Evolutionary conservation across 1,139 yeast genomes (phyloP).

Genomic region (Taphrina communis): DNA sequence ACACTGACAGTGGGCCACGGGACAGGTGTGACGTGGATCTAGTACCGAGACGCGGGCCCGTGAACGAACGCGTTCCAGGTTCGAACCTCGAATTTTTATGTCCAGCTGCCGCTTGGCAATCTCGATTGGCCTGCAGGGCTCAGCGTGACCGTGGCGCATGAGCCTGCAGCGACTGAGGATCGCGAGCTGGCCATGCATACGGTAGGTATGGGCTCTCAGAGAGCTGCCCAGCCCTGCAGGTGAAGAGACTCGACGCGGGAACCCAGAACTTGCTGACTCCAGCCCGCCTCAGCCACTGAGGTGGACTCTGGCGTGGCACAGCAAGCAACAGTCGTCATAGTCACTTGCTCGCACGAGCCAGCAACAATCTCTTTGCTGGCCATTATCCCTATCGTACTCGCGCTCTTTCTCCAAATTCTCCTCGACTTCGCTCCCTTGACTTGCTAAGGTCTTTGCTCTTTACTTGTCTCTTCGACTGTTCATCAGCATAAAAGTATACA

Average conservation of each 20-base stretch:
- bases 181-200: conserved; percentile 1
- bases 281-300: background rate
- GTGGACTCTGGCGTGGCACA: conserved; percentile 11
- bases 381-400: background rate
- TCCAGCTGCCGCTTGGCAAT: too few species aligned
- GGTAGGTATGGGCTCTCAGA: too few species aligned
- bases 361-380: background rate
- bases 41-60: too few species aligned
- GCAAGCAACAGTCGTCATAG: conserved; percentile 21
- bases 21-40: background rate
- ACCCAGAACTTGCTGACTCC: too few species aligned
- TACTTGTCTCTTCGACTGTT: background rate
- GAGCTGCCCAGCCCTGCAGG: too few species aligned
- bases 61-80: too few species aligned
- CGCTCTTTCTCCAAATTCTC: background rate
- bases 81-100: too few species aligned
- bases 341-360: conserved; percentile 8
- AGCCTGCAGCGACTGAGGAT: background rate
- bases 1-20: too few species aligned
- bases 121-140: background rate
- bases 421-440: background rate
- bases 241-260: too few species aligned
- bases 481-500: background rate
- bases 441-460: background rate
- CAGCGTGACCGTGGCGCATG: conserved; percentile 3